Evolutionary conservation across 169 alveolate genomes (phyloP).

Genomic region (Plasmodium berghei): DNA sequence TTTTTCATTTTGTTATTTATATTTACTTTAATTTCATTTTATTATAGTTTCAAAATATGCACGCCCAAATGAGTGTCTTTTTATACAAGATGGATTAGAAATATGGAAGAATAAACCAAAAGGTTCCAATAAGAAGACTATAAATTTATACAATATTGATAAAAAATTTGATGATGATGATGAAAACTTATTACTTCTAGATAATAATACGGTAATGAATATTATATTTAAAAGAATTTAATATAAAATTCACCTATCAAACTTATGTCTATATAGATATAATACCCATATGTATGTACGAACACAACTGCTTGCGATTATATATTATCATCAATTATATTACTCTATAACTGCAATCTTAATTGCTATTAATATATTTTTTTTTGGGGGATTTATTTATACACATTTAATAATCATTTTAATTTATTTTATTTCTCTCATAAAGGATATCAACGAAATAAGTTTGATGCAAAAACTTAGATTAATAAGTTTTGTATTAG

Average conservation of each 20-base stretch:
- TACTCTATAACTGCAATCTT: no score
- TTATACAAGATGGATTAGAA: conserved; percentile 77
- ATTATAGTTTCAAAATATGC: conserved; percentile 63
- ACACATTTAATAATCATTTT: no score
- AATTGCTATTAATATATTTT: no score
- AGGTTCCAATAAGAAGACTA: conserved; percentile 20
- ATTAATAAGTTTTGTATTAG: conserved; percentile 67
- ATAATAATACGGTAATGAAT: conserved; percentile 47
- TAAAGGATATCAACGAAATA: conserved; percentile 68
- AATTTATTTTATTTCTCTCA: no score
- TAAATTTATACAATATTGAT: conserved; percentile 32
- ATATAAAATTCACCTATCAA: no score
- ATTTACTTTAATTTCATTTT: not conserved
- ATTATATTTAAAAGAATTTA: not conserved
- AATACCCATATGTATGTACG: no score
- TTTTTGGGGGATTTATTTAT: no score
- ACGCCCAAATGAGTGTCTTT: conserved; percentile 69
- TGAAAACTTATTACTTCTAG: conserved; percentile 38
- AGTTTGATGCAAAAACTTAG: conserved; percentile 67
- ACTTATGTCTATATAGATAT: no score
- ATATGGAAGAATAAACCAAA: conserved; percentile 71
- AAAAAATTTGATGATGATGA: conserved; percentile 71
- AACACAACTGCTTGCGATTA: no score
- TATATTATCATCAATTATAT: no score
- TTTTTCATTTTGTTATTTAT: not conserved